Conservation (phyloP, 208 protist genomes). For the Leishmania guyanensis region DNA sequence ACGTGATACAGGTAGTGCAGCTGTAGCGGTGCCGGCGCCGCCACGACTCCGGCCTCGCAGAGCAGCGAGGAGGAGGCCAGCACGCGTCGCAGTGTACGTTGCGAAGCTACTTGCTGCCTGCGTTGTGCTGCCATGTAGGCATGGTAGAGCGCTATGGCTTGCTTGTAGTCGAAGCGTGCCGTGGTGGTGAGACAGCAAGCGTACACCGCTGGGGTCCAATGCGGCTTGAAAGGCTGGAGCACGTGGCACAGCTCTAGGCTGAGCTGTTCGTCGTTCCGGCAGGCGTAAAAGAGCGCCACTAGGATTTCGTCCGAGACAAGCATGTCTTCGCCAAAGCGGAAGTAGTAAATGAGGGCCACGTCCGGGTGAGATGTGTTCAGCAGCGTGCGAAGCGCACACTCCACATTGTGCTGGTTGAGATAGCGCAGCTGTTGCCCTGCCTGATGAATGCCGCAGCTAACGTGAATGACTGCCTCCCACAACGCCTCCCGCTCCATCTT, state of each 20-base stretch:
- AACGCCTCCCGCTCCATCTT: slow-evolving; percentile 56
- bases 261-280: slow-evolving; percentile 40
- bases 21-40: not conserved
- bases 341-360: slow-evolving; percentile 57
- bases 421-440: slow-evolving; percentile 41
- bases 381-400: slow-evolving; percentile 57
- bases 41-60: slow-evolving; percentile 29
- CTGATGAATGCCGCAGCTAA: slow-evolving; percentile 54
- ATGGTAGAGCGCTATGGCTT: slow-evolving; percentile 58
- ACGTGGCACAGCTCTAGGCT: slow-evolving; percentile 55
- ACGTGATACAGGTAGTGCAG: slow-evolving; percentile 80
- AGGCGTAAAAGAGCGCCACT: slow-evolving; percentile 64
- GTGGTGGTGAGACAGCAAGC: slow-evolving; percentile 76
- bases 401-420: slow-evolving; percentile 58
- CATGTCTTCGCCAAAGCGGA: slow-evolving; percentile 64
- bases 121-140: slow-evolving; percentile 35
- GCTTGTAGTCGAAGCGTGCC: slow-evolving; percentile 48
- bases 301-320: slow-evolving; percentile 68
- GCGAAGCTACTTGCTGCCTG: not conserved
- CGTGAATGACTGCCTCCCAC: slow-evolving; percentile 63
- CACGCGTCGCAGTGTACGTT: slow-evolving; percentile 26
- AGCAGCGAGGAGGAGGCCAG: slow-evolving; percentile 30
- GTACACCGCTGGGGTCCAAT: slow-evolving; percentile 68
- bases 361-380: slow-evolving; percentile 38
- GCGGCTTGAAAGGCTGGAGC: slow-evolving; percentile 48